Evolutionary conservation across 2,329 filamentous ascomycete genomes (phyloP).

Genomic region (Ophiostoma australiae): DNA sequence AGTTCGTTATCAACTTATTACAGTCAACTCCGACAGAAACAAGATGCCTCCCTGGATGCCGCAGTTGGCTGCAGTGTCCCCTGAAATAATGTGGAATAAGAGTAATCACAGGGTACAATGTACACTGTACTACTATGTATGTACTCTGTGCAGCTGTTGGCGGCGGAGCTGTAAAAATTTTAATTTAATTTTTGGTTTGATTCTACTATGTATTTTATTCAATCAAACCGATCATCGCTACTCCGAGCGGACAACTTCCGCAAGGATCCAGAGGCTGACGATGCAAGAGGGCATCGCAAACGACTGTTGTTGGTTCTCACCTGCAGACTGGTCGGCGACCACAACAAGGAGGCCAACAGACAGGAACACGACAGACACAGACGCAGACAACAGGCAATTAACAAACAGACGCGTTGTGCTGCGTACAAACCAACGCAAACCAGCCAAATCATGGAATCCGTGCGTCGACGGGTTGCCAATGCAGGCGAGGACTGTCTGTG

Average conservation of each 20-base stretch:
- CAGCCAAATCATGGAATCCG: neutral
- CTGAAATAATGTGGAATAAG: neutral
- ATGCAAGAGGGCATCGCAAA: neutral
- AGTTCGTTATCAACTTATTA: neutral
- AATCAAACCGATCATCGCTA: too few species aligned
- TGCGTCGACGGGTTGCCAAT: neutral
- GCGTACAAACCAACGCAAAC: neutral
- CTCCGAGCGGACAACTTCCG: neutral
- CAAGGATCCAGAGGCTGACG: neutral
- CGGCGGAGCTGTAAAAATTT: neutral
- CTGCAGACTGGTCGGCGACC: neutral
- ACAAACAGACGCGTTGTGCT: neutral
- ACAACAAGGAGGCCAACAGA: neutral
- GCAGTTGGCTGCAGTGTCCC: neutral
- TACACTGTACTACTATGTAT: too few species aligned
- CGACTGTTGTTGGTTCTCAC: neutral
- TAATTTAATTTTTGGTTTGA: neutral
- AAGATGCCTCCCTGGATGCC: slow-evolving; percentile 1
- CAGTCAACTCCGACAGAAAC: slow-evolving; percentile 1
- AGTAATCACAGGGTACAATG: too few species aligned
- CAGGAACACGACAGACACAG: neutral
- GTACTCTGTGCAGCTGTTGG: neutral
- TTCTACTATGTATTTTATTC: too few species aligned
- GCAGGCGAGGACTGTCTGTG: neutral
- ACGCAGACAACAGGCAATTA: neutral